Evolutionary conservation across 2,329 filamentous ascomycete genomes (phyloP).

Genomic region (Verticillium albo-atrum): DNA sequence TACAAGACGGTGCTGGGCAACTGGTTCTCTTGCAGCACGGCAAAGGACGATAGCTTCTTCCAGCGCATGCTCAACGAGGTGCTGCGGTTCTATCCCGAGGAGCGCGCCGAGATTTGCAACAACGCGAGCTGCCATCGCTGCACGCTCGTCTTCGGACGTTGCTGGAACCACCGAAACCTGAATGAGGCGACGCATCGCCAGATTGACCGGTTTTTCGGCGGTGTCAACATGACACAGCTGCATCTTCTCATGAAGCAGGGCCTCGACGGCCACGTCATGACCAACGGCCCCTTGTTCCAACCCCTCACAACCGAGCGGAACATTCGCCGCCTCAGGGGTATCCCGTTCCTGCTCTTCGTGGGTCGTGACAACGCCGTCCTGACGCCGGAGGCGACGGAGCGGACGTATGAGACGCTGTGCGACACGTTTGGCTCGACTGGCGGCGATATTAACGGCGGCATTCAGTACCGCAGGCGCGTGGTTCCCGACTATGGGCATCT

Average conservation of each 20-base stretch:
- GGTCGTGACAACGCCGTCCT: slow-evolving; percentile 54
- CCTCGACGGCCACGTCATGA: slow-evolving; percentile 42
- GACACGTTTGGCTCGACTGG: slow-evolving; percentile 41
- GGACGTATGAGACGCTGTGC: slow-evolving; percentile 47
- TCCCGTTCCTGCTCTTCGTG: slow-evolving; percentile 53
- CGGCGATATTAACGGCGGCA: slow-evolving; percentile 18
- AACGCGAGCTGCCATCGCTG: slow-evolving; percentile 58
- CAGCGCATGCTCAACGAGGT: slow-evolving; percentile 51
- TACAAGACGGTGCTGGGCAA: slow-evolving; percentile 43
- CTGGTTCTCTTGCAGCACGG: slow-evolving; percentile 52
- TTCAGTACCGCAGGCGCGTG: slow-evolving; percentile 46
- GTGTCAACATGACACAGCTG: slow-evolving; percentile 56
- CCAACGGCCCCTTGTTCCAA: slow-evolving; percentile 43
- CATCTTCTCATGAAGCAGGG: slow-evolving; percentile 55
- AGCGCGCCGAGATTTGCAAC: slow-evolving; percentile 53
- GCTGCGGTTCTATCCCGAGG: slow-evolving; percentile 53
- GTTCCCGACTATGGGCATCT: slow-evolving; percentile 56
- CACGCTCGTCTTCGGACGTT: slow-evolving; percentile 56
- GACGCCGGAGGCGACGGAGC: slow-evolving; percentile 47
- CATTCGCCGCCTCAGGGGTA: slow-evolving; percentile 40
- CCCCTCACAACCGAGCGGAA: slow-evolving; percentile 46
- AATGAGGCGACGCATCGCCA: slow-evolving; percentile 62
- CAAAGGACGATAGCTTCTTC: slow-evolving; percentile 38
- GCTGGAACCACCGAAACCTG: slow-evolving; percentile 61
- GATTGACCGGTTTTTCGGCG: slow-evolving; percentile 58